Evolutionary conservation across 345 rosid species (phyloP), one percentile per base, ranked within the genome.

Genomic region (Salix brachista): DNA sequence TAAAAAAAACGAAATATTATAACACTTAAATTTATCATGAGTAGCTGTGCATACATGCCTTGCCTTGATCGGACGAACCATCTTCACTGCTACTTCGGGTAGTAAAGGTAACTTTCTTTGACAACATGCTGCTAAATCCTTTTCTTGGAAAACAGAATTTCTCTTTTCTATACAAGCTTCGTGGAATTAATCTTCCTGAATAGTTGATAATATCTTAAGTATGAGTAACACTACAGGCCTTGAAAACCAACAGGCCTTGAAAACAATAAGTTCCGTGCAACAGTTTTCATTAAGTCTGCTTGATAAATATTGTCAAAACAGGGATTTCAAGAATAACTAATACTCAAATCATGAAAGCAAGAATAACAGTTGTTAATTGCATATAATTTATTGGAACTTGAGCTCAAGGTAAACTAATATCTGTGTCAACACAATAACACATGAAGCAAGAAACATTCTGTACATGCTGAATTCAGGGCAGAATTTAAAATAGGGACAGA

Each of bases 11-110:
- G 3, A 1, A 46, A 46, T 13, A 46, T 14, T 16, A 46, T 13
- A 46, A 46, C 50, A 14, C 6, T 46, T 11, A 46, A 46, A 46
- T 12, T 46, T 3, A 14, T 60, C 65, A 60, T 60, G 65, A 60
- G 12, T 18, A 37, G 71, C 69, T 70, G 25, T 8, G 32, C 65
- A 60, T 69, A 65, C 87, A 61, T 87, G 75, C 92, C 95, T 91
- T 85, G 54, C 71, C 75, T 86, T 88, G 60, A 73, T 71, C 60
- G 62, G 91, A 77, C 73, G 86, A 73, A 71, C 75, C 83, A 46
- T 82, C 83, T 50, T 74, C 80, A 58, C 60, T 77, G 62, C 79
- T 77, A 64, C 65, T 83, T 32, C 91, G 85, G 67, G 77, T 66
- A 26, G 67, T 65, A 11, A 76, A 75, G 19, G 25, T 70, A 32